A percentile compares a stretch with the other conserved stretches of the same genome.
These are phyloP conservation scores for Phyllosticta citribraziliensis DNA, from an alignment of 2,329 filamentous ascomycete species.

Conservation along the genomic window DNA sequence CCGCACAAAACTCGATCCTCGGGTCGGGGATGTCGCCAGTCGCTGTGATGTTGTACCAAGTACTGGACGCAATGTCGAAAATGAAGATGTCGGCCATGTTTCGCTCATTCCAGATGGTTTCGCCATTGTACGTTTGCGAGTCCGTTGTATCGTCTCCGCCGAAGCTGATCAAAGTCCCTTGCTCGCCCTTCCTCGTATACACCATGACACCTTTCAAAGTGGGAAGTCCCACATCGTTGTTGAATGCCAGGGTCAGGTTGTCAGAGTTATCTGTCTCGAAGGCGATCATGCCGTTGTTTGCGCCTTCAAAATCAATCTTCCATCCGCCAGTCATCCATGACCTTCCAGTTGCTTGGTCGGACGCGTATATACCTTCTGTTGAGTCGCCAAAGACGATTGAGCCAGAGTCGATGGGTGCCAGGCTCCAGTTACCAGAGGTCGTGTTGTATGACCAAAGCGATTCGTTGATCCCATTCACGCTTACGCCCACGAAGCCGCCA, in stretches of 20 bases:
- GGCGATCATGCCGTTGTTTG: not conserved
- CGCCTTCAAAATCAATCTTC: not conserved
- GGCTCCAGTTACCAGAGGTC: not conserved
- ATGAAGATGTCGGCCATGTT: not conserved
- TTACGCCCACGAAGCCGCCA: not conserved
- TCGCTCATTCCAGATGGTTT: not conserved
- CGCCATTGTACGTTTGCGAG: not conserved
- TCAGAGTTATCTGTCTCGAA: not conserved
- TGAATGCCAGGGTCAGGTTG: not conserved
- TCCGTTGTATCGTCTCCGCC: not conserved
- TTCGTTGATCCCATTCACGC: not conserved
- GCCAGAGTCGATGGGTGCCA: not conserved
- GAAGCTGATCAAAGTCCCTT: not conserved
- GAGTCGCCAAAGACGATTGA: not conserved
- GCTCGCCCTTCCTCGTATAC: not conserved
- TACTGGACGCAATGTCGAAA: constrained; percentile 1
- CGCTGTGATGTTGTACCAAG: constrained; percentile 5
- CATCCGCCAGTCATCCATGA: constrained; percentile 2
- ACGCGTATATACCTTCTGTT: not conserved
- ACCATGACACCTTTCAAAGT: constrained; percentile 4
- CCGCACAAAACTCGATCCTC: constrained; percentile 7
- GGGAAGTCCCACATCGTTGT: not conserved
- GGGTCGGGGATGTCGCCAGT: not conserved
- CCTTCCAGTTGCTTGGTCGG: not conserved
- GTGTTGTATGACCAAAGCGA: constrained; percentile 1